Evolutionary conservation across 257 asterid genomes (phyloP), one percentile per base, ranked within the genome.

Genomic region (Lavandula angustifolia): DNA sequence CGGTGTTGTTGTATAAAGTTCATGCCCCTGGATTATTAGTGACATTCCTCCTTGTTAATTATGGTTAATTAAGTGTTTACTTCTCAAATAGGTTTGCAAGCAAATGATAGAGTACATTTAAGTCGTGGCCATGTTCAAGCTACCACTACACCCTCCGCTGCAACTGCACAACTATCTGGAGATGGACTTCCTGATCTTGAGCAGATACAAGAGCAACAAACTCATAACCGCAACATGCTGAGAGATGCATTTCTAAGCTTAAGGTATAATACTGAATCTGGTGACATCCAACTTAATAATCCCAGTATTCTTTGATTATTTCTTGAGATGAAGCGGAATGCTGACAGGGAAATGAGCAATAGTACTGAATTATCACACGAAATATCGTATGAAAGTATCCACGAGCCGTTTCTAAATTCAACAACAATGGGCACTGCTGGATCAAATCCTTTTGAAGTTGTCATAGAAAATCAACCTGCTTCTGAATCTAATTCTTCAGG

Each of bases 311-410:
- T 84, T 49, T 78, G 78, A 7, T 81, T 65, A 81, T 81, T 84
- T 82, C 80, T 57, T 84, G n/a, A 81, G 80, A 79, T 81, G 87
- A 81, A 79, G 87, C 84, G 84, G 53, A 81, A 81, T 66, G 79
- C 82, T 29, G 87, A 81, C 68, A 73, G 82, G 72, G 87, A 84
- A 41, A 78, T 81, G 87, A 78, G 82, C 64, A 81, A 83, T 75
- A 78, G 80, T 62, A n/a, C n/a, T n/a, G 89, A 83, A 66, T 76
- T 87, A 54, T 78, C 90, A 66, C 85, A 87, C 0, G 90, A 84
- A 69, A 87, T 22, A 22, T 22, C 27, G 2, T 22, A 22, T 22
- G 27, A 22, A 22, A 22, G 27, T 22, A 2, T 22, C 27, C 27
- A 22, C 1, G 27, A n/a, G 27, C 27, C 27, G 27, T 22, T 22